Evolutionary conservation across 306 rosid species (phyloP).

Genomic region (Sophora flavescens): DNA sequence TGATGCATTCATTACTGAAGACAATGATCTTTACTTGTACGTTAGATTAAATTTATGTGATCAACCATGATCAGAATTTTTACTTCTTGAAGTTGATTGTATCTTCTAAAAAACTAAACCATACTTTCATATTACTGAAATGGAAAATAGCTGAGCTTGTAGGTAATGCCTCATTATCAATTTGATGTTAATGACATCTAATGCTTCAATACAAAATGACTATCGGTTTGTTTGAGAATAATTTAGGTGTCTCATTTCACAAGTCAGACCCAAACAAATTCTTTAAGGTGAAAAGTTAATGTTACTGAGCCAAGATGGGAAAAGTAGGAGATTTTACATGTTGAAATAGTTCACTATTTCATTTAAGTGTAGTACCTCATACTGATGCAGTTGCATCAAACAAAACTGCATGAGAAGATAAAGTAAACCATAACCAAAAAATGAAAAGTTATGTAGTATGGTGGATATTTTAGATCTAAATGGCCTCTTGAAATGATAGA

Average conservation of each 20-base stretch:
- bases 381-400: background rate
- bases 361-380: background rate
- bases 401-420: background rate
- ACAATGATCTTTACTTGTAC: background rate
- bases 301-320: too few relatives aligned
- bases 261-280: too few relatives aligned
- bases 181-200: slow-evolving; percentile 1
- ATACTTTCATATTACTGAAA: slow-evolving; percentile 22
- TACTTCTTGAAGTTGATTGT: slow-evolving; percentile 21
- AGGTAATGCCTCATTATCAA: background rate
- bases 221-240: background rate
- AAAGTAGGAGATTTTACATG: too few relatives aligned
- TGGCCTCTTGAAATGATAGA: too few relatives aligned
- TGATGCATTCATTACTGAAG: slow-evolving; percentile 20
- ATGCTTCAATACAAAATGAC: background rate
- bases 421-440: background rate
- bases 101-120: slow-evolving; percentile 33
- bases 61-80: background rate
- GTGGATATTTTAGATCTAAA: too few relatives aligned
- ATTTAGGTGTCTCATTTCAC: too few relatives aligned
- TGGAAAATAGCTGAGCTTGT: slow-evolving; percentile 19
- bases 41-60: slow-evolving; percentile 16
- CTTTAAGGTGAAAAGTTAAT: too few relatives aligned
- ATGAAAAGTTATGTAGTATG: slow-evolving; percentile 4
- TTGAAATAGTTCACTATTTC: too few relatives aligned